Conservation (phyloP, 345 rosid genomes). For the Dimocarpus longan region DNA sequence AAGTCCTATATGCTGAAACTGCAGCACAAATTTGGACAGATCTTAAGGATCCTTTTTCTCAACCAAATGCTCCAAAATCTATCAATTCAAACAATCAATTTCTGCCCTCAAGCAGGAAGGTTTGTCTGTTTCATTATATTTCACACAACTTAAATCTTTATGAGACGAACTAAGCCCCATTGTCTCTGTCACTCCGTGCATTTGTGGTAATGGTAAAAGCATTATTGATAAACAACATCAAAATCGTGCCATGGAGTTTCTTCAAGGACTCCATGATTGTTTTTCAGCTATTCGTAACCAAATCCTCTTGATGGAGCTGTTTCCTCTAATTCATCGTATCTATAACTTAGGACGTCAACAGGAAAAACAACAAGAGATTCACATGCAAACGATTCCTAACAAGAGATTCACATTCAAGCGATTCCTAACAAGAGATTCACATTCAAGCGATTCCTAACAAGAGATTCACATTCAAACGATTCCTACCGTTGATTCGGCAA, state of each 20-base stretch:
- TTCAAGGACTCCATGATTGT: not conserved
- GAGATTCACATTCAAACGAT: too few species aligned
- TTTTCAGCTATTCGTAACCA: not conserved
- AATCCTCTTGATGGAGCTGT: not conserved
- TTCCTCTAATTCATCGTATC: not conserved
- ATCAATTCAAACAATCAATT: slow-evolving; percentile 14
- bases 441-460: too few species aligned
- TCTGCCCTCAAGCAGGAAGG: not conserved
- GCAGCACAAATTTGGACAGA: not conserved
- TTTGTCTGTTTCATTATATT: not conserved
- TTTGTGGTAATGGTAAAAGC: not conserved
- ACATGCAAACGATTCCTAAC: too few species aligned
- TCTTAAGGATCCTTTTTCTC: not conserved
- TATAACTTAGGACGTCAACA: too few species aligned
- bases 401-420: too few species aligned
- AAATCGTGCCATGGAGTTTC: not conserved
- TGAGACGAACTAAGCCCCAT: slow-evolving; percentile 1
- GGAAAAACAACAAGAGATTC: too few species aligned
- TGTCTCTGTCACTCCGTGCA: not conserved
- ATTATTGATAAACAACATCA: not conserved
- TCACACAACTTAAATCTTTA: not conserved
- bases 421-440: too few species aligned
- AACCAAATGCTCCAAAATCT: not conserved
- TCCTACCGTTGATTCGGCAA: too few species aligned
- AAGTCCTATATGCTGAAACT: not conserved